Evolutionary conservation across 371 early-diverging fungal species (phyloP), one percentile per base, ranked within the genome.

Genomic region (Mortierella sp.): DNA sequence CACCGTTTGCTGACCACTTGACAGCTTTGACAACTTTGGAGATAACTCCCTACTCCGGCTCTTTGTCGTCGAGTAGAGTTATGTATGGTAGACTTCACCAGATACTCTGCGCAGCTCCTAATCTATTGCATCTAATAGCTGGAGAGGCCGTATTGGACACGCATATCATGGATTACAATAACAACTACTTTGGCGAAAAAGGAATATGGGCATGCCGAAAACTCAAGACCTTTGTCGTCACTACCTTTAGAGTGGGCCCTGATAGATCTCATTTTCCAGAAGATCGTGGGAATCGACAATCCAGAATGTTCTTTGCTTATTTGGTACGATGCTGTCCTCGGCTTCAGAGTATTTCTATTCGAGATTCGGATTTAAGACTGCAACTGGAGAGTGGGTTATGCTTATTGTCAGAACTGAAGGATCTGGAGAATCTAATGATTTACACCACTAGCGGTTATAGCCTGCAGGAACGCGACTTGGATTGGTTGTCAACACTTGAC

Each of bases 251-350:
- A 10, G 15, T 10, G 10, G 10, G 13, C 15, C 10, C 10, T 15
- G 3, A 43, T 15, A 43, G 15, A 13, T 15, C 10, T 10, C 15
- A 43, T 15, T 36, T 36, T 36, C 36, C 36, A 36, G 15, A 24
- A 5, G 58, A 58, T 33, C 28, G 33, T 1, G 28, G 55, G 22
- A n/a, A 22, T 53, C 55, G 19, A 9, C 9, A 53, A 10, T 53
- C 55, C 1, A 58, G 58, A 24, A 58, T 58, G 21, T 21, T 58
- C 15, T 58, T 58, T 32, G 58, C 58, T 15, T 58, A 28, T 24
- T 32, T 58, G 58, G 58, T 58, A 32, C 32, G 24, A 7, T 58
- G 58, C 58, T 58, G 58, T 58, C 58, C 58, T 58, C 8, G 10
- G 6, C 58, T 58, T 24, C 28, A 7, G 58, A 24, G 24, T 28